Evolutionary conservation across 148 eudicot species (phyloP).

Genomic region (Camellia sinensis): DNA sequence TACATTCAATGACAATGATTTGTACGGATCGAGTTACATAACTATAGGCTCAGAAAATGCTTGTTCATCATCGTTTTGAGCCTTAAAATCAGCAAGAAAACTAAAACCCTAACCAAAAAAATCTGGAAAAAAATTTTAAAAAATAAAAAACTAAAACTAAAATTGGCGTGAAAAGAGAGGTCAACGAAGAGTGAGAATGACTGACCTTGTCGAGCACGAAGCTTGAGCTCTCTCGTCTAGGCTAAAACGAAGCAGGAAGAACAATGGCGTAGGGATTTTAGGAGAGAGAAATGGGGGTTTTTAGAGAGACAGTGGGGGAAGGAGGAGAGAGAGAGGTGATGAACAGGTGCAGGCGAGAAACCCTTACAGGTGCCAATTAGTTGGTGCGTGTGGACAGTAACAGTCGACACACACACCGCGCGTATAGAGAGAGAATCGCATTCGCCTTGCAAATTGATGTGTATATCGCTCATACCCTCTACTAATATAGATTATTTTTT

Average conservation of each 20-base stretch:
- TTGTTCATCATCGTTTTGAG: background rate
- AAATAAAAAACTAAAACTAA: background rate
- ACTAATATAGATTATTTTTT: too few relatives aligned
- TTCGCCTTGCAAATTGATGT: background rate
- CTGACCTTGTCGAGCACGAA: constrained; percentile 10
- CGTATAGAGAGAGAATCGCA: background rate
- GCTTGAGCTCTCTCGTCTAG: background rate
- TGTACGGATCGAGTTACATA: background rate
- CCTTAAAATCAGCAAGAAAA: background rate
- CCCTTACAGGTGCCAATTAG: constrained; percentile 9
- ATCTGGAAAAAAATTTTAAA: too few relatives aligned
- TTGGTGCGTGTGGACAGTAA: background rate
- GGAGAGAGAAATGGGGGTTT: background rate
- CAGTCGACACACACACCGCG: background rate
- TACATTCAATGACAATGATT: background rate
- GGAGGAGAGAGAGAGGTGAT: background rate
- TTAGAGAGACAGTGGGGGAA: constrained; percentile 2
- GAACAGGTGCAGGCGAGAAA: background rate
- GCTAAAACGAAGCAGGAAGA: background rate
- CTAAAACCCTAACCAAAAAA: background rate
- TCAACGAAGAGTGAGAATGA: background rate
- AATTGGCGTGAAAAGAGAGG: background rate
- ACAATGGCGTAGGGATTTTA: background rate
- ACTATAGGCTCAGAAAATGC: background rate
- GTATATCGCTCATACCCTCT: background rate